Evolutionary conservation across 1,284 basidiomycete species (phyloP).

Genomic region (Xanthoconium separans): DNA sequence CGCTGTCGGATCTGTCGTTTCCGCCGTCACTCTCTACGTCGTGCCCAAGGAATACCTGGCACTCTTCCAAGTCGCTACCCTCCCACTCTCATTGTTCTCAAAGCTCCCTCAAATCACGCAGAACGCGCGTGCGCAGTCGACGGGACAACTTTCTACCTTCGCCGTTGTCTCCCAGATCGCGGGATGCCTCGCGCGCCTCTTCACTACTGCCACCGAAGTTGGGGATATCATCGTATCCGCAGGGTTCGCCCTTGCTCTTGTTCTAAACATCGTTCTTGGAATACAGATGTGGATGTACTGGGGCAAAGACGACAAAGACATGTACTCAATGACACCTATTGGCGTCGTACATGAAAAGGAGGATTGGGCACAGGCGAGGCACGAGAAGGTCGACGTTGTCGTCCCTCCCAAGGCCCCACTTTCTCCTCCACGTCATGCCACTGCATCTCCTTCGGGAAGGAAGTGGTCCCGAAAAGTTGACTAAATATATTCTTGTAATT

Average conservation of each 20-base stretch:
- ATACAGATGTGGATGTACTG: constrained; percentile 83
- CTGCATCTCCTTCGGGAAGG: constrained; percentile 46
- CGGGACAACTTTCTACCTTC: constrained; percentile 89
- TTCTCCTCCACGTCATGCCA: constrained; percentile 38
- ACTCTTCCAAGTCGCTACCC: constrained; percentile 72
- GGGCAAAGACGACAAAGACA: constrained; percentile 54
- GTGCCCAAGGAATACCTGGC: constrained; percentile 56
- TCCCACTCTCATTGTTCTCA: constrained; percentile 81
- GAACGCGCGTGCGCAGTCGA: constrained; percentile 72
- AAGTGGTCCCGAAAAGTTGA: constrained; percentile 75
- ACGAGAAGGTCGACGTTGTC: constrained; percentile 43
- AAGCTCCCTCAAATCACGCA: constrained; percentile 87
- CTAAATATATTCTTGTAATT: constrained; percentile 32
- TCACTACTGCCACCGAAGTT: constrained; percentile 87
- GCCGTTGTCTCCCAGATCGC: constrained; percentile 81
- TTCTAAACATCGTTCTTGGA: constrained; percentile 79
- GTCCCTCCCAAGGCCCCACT: constrained; percentile 40
- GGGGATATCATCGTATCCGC: constrained; percentile 76
- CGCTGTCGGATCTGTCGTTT: constrained; percentile 39
- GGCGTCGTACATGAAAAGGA: constrained; percentile 27
- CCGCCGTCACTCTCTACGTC: constrained; percentile 46
- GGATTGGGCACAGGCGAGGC: constrained; percentile 28
- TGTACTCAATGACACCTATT: constrained; percentile 22
- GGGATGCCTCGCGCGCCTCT: constrained; percentile 85
- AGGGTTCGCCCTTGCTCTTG: constrained; percentile 77